These are phyloP conservation scores for Myxozyma vanderwaltii DNA, from an alignment of 805 yeast species.

Conservation along the genomic window DNA sequence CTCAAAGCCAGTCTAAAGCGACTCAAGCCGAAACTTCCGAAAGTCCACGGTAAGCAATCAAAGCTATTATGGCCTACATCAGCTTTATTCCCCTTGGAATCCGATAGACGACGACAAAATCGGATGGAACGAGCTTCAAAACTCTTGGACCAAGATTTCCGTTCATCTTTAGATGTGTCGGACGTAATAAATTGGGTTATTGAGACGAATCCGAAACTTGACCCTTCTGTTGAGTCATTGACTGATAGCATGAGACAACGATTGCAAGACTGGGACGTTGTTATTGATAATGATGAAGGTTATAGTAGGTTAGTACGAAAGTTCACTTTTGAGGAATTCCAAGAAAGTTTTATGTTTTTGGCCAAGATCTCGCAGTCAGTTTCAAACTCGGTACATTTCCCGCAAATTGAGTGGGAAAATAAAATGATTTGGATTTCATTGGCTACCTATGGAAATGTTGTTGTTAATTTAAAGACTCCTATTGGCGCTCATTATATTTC, in stretches of 20 bases:
- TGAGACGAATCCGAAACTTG: slow-evolving; percentile 3
- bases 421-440: slow-evolving; percentile 8
- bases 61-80: slow-evolving; percentile 15
- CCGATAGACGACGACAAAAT: slow-evolving; percentile 15
- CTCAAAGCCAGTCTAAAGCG: no score
- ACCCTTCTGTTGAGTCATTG: not conserved
- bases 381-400: slow-evolving; percentile 9
- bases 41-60: not conserved
- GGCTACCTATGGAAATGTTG: slow-evolving; percentile 10
- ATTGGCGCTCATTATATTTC: slow-evolving; percentile 13
- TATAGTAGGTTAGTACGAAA: slow-evolving; percentile 7
- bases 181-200: slow-evolving; percentile 10
- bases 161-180: not conserved
- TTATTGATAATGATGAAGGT: not conserved
- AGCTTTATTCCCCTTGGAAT: slow-evolving; percentile 13
- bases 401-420: slow-evolving; percentile 18
- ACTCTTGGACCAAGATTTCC: slow-evolving; percentile 4
- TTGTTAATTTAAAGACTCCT: not conserved
- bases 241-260: slow-evolving; percentile 18
- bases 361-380: slow-evolving; percentile 16
- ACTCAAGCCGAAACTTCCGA: not conserved
- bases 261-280: slow-evolving; percentile 10
- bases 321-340: slow-evolving; percentile 10
- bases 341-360: slow-evolving; percentile 16
- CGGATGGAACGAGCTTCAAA: slow-evolving; percentile 10